These are phyloP conservation scores for Mallotus repandus DNA, from an alignment of 441 rosid species.

Conservation along the genomic window DNA sequence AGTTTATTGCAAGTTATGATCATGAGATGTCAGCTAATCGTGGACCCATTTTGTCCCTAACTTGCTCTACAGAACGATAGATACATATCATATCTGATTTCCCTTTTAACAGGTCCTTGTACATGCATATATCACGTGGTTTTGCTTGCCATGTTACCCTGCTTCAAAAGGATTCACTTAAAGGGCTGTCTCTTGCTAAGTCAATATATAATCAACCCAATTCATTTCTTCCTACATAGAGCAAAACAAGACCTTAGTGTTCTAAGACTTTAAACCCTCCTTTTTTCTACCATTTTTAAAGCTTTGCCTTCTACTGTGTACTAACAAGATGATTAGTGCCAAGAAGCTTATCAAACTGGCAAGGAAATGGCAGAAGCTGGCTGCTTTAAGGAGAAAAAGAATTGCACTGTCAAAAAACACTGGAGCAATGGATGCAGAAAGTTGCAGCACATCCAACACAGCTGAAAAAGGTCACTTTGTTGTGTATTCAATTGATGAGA, in stretches of 20 bases:
- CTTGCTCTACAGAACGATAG: no score
- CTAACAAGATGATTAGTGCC: neutral
- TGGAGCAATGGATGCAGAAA: neutral
- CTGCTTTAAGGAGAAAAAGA: neutral
- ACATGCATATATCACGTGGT: neutral
- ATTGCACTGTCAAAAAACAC: neutral
- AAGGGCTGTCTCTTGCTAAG: no score
- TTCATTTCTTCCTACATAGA: neutral
- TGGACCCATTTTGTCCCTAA: neutral
- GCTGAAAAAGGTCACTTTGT: neutral
- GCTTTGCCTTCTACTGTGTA: no score
- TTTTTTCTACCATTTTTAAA: no score
- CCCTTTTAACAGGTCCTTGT: no score
- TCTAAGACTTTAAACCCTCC: neutral
- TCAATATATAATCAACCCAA: neutral
- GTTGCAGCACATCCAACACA: neutral
- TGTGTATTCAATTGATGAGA: neutral
- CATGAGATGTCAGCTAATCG: neutral
- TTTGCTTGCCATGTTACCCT: neutral
- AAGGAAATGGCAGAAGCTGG: conserved; percentile 11
- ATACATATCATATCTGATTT: neutral
- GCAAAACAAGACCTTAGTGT: neutral
- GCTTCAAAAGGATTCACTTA: no score
- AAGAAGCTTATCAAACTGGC: neutral
- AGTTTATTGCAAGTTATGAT: neutral